These are phyloP conservation scores for Rauvolfia tetraphylla DNA, from an alignment of 257 asterid species.

Conservation along the genomic window DNA sequence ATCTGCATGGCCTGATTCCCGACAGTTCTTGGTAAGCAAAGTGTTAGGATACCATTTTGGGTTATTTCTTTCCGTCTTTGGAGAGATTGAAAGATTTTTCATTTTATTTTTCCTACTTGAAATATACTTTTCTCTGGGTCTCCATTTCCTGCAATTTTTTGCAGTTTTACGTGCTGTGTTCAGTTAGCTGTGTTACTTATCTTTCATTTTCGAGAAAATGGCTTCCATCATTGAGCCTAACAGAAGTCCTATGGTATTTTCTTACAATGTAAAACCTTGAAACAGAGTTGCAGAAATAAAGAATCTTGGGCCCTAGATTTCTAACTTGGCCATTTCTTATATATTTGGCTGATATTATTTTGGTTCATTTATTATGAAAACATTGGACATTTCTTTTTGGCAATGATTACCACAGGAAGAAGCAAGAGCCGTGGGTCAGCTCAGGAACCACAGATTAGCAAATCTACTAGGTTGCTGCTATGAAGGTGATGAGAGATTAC, in stretches of 20 bases:
- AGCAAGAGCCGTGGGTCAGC: conserved; percentile 91
- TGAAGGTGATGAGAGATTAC: conserved; percentile 95
- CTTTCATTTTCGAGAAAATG: not conserved
- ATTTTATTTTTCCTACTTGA: not conserved
- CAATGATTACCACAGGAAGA: conserved; percentile 59
- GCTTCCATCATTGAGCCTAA: not conserved
- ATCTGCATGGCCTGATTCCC: conserved; percentile 83
- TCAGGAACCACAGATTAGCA: conserved; percentile 69
- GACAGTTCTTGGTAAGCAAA: conserved; percentile 76
- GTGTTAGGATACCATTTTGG: not conserved
- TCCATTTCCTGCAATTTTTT: not conserved
- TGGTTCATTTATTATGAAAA: conserved; percentile 1
- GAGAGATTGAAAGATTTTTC: not conserved
- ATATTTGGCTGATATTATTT: conserved; percentile 3
- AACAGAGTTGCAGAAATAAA: not conserved
- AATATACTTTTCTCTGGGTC: not conserved
- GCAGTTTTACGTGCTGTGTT: not conserved
- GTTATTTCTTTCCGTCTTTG: not conserved
- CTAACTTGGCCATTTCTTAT: not conserved
- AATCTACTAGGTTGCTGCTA: conserved; percentile 94
- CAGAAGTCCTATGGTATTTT: not conserved
- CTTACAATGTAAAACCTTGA: not conserved
- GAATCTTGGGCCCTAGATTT: not conserved
- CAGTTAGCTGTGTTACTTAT: not conserved
- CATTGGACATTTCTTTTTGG: conserved; percentile 9